Evolutionary conservation across 2,329 filamentous ascomycete genomes (phyloP), one percentile per base, ranked within the genome.

Genomic region (Acrocalymma vagum): DNA sequence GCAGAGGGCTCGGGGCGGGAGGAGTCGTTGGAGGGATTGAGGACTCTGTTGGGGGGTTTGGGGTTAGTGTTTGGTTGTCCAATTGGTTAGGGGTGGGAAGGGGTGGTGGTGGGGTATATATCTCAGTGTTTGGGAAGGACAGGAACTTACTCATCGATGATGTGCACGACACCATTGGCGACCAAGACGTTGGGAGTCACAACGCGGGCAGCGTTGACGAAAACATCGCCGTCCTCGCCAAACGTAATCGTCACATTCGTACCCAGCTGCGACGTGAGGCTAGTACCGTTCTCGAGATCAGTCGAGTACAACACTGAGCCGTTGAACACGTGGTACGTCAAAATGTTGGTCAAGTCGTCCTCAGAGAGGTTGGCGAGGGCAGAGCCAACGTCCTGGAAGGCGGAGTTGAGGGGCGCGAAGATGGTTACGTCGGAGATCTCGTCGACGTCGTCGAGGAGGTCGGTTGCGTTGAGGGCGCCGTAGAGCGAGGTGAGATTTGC

Each of bases 311-410:
- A 71, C 1, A 84, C 74, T 7, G 73, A 73, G 29, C 76, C 77
- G 29, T 74, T 73, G 29, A 88, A 68, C 35, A 88, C 75, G 62
- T 90, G 86, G 68, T 89, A 89, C 17, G 75, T 69, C 22, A 88
- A 73, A 34, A 88, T 76, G 18, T 63, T 64, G 2, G 73, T 63
- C 2, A 87, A 71, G 10, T 81, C 64, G 4, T 74, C 63, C 0
- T 66, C 60, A 16, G 72, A 73, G 20, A 85, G 63, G 42, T 75
- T 74, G 18, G 66, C 61, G 9, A 83, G 59, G 3, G 77, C 70
- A 33, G 75, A 80, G 40, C 78, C 81, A 28, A 87, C 80, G 17
- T 71, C 65, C 22, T 77, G 71, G 70, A 87, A 83, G 9, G 83
- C 83, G 2, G 70, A 70, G 61, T 86, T 83, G 58, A 71, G 76